Evolutionary conservation across 2,329 filamentous ascomycete species (phyloP), one percentile per base, ranked within the genome.

Genomic region (Alternaria arbusti): DNA sequence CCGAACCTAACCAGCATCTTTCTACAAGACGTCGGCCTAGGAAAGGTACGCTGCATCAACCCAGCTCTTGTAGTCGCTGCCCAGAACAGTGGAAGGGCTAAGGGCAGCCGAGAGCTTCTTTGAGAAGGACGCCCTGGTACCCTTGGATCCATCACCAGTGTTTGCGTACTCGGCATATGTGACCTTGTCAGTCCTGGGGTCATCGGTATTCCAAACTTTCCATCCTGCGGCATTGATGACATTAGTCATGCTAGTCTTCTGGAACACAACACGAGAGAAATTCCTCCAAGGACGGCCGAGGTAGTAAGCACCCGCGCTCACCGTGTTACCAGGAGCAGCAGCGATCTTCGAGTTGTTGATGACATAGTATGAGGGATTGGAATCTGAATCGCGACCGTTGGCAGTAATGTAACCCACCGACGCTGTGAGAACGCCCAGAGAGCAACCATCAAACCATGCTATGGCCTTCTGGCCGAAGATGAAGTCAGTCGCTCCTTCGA

Each of bases 221-320:
- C 89, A 91, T 0, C 89, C 89, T 0, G 84, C 84, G 2, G 81
- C 63, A 69, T 90, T 89, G 70, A 91, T 84, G 20, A 90, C 86
- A 23, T 79, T 77, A 9, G 81, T 82, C 77, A 91, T 79, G 30
- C 73, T 73, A 0, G 85, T 86, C 54, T 82, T 78, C 74, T 87
- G 86, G 74, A 87, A 83, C 11, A 82, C 80, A 15, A 87, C 85
- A n/a, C 83, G 76, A 10, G 85, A 82, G 62, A 84, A 86, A 57
- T 82, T 77, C 30, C 80, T 73, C 84, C 86, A 88, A 22, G 86
- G 86, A 3, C 86, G 82, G 6, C 86, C 86, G 22, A 88, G 82
- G 57, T 83, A 86, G 59, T 81, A 83, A 1, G 80, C 78, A 0
- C 82, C 83, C 2, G 75, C 61, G 0, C 72, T 60, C 9, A 84